phyloP scores from a whole-genome alignment of 192 early-diverging fungal genomes.

The Helicostylum pulchrum region DNA sequence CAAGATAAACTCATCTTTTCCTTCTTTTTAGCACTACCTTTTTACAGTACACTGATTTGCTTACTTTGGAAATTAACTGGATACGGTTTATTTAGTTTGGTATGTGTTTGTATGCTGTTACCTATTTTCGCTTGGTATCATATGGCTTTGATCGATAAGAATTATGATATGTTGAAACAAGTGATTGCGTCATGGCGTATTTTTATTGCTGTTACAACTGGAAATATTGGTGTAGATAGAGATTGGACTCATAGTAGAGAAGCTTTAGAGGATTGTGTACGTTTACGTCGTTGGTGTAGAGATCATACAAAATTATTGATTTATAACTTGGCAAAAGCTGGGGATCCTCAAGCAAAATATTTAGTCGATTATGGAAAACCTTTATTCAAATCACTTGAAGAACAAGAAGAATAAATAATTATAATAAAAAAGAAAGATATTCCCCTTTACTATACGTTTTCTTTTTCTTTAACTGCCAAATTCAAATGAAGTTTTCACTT shows the following conservation, averaged over 20 bases:
- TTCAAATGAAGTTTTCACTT: background rate
- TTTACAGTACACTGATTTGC: conserved; percentile 34
- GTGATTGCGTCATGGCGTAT: conserved; percentile 35
- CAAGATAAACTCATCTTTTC: conserved; percentile 42
- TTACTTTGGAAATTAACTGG: conserved; percentile 25
- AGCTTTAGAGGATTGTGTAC: conserved; percentile 21
- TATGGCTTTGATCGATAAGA: conserved; percentile 36
- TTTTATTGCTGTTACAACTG: conserved; percentile 31
- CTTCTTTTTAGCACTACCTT: conserved; percentile 15
- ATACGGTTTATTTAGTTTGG: conserved; percentile 30
- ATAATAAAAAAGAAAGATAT: background rate
- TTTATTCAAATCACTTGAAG: conserved; percentile 8
- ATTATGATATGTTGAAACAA: conserved; percentile 35
- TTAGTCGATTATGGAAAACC: conserved; percentile 21
- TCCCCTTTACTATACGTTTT: too few relatives aligned
- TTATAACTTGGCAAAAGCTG: conserved; percentile 1
- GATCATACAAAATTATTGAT: conserved; percentile 12
- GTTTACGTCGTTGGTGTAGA: conserved; percentile 24
- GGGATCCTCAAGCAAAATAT: conserved; percentile 10
- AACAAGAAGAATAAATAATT: background rate
- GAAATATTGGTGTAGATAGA: background rate
- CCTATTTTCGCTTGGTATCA: conserved; percentile 48
- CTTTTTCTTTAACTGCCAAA: background rate
- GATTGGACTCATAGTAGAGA: conserved; percentile 12
- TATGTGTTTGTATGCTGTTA: conserved; percentile 22